These are phyloP conservation scores for Coniochaeta prunicola DNA, from an alignment of 2,329 filamentous ascomycete genomes.

Conservation along the genomic window DNA sequence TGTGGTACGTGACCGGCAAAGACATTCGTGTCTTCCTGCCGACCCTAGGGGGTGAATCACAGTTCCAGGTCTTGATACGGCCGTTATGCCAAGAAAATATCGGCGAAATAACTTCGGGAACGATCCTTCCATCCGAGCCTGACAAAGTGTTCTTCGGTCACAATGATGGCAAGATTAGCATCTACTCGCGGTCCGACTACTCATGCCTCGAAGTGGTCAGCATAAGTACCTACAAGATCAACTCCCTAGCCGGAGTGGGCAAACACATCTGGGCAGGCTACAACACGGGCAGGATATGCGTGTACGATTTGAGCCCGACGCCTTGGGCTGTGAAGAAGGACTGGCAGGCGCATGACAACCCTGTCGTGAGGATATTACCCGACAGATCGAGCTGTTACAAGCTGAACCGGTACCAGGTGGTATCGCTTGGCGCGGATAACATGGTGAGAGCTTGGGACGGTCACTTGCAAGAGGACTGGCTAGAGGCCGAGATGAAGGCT, in stretches of 20 bases:
- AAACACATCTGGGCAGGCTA: slow-evolving; percentile 86
- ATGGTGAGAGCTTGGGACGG: slow-evolving; percentile 85
- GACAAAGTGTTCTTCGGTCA: slow-evolving; percentile 87
- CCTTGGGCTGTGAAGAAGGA: slow-evolving; percentile 92
- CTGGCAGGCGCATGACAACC: slow-evolving; percentile 84
- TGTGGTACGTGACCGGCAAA: slow-evolving; percentile 86
- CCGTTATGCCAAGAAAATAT: slow-evolving; percentile 65
- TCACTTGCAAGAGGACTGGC: slow-evolving; percentile 85
- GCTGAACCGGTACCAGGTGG: slow-evolving; percentile 74
- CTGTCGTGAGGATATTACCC: slow-evolving; percentile 68
- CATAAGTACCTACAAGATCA: slow-evolving; percentile 93
- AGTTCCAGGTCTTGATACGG: slow-evolving; percentile 68
- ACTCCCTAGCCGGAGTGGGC: slow-evolving; percentile 73
- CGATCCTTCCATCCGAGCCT: slow-evolving; percentile 65
- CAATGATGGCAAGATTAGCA: slow-evolving; percentile 84
- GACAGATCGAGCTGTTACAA: slow-evolving; percentile 82
- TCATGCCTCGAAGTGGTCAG: slow-evolving; percentile 73
- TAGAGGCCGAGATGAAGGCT: slow-evolving; percentile 83
- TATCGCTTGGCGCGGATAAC: slow-evolving; percentile 83
- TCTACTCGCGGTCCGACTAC: slow-evolving; percentile 78
- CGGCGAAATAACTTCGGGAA: slow-evolving; percentile 82
- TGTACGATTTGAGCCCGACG: slow-evolving; percentile 76
- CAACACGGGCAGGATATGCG: slow-evolving; percentile 87
- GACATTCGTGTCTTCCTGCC: slow-evolving; percentile 81
- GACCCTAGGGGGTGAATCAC: slow-evolving; percentile 55